A percentile compares a stretch with the other conserved stretches of the same genome.
Evolutionary conservation across 2,329 filamentous ascomycete genomes (phyloP).

Genomic region (Ophiostoma populinum): DNA sequence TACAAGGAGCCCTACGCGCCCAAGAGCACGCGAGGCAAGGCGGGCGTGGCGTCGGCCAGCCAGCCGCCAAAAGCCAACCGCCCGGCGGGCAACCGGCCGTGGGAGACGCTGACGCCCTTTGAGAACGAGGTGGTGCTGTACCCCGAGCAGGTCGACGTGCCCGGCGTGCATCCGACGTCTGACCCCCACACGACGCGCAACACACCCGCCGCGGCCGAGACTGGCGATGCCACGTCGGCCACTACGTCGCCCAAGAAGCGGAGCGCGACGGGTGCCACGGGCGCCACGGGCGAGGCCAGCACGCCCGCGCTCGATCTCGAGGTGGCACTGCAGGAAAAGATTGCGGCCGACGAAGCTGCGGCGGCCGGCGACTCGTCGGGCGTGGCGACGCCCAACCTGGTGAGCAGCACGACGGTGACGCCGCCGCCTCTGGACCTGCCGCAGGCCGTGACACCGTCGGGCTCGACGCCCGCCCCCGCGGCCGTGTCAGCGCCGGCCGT

Average conservation of each 20-base stretch:
- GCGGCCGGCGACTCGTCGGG: conserved; percentile 2
- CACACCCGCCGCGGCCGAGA: not conserved
- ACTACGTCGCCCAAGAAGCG: not conserved
- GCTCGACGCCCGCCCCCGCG: not conserved
- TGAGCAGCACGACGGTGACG: conserved; percentile 3
- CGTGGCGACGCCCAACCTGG: conserved; percentile 1
- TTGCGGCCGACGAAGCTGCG: conserved; percentile 6
- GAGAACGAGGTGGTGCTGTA: conserved; percentile 6
- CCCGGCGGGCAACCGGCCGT: conserved; percentile 4
- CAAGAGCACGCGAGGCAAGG: not conserved
- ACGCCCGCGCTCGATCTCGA: conserved; percentile 5
- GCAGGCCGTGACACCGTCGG: not conserved
- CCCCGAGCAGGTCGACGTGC: conserved; percentile 11
- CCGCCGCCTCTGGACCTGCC: conserved; percentile 1
- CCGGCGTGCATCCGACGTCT: too few species aligned
- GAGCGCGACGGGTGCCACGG: too few species aligned
- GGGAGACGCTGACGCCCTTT: conserved; percentile 11
- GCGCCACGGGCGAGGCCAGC: not conserved
- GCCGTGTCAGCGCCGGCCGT: too few species aligned
- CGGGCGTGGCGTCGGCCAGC: not conserved
- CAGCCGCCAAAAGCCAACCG: not conserved
- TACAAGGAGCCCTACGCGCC: not conserved
- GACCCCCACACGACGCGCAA: not conserved
- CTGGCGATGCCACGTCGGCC: not conserved
- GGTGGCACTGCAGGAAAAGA: conserved; percentile 5